A percentile compares a stretch with the other conserved stretches of the same genome.
Evolutionary conservation across 208 protist species (phyloP).

Genomic region (Trypanosoma caninum): DNA sequence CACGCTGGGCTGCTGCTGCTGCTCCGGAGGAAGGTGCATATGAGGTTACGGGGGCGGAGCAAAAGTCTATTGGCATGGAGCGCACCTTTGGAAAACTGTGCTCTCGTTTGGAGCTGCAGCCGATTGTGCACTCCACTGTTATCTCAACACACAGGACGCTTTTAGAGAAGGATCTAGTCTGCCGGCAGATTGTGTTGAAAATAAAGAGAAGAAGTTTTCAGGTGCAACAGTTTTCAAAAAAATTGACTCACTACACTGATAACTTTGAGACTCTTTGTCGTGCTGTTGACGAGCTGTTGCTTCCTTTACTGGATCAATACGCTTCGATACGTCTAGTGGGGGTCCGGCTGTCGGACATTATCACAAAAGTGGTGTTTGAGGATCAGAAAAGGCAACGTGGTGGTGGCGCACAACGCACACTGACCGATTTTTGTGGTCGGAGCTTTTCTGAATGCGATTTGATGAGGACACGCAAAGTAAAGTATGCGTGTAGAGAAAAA

Average conservation of each 20-base stretch:
- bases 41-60: constrained; percentile 2
- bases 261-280: constrained; percentile 40
- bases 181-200: constrained; percentile 67
- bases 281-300: constrained; percentile 55
- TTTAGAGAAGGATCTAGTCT: constrained; percentile 34
- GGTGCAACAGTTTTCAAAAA: constrained; percentile 65
- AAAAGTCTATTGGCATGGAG: constrained; percentile 79
- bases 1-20: constrained; percentile 37
- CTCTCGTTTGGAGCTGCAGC: constrained; percentile 37
- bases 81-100: constrained; percentile 52
- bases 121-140: constrained; percentile 42
- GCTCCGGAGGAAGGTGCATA: neutral
- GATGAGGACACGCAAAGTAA: neutral
- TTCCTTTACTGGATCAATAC: constrained; percentile 46
- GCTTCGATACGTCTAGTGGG: constrained; percentile 66
- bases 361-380: constrained; percentile 24
- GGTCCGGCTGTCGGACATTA: constrained; percentile 57
- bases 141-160: constrained; percentile 27
- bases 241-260: constrained; percentile 38
- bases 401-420: constrained; percentile 2
- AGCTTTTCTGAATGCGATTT: neutral
- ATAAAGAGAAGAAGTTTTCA: constrained; percentile 66
- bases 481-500: neutral
- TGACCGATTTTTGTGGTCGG: constrained; percentile 3
- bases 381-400: neutral